Conservation (phyloP, 257 asterid genomes). For the Petunia secreta region DNA sequence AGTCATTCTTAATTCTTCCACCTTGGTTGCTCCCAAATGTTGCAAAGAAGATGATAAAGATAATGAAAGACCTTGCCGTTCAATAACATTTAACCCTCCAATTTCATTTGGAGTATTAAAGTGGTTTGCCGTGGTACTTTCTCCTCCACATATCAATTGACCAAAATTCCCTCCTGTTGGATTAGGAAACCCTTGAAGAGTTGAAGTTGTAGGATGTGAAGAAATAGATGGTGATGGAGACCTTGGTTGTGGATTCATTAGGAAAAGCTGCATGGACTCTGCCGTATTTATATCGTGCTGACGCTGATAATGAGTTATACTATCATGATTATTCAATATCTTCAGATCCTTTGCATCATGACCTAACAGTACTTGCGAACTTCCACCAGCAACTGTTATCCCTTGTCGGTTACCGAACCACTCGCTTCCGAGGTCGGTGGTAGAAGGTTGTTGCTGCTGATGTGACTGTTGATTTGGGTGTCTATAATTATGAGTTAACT, state of each 20-base stretch:
- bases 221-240: constrained; percentile 62
- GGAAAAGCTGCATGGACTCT: constrained; percentile 95
- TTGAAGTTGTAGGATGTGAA: constrained; percentile 47
- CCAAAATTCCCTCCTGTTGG: constrained; percentile 43
- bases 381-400: constrained; percentile 37
- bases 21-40: constrained; percentile 70
- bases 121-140: constrained; percentile 7
- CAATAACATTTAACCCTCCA: constrained; percentile 44
- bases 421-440: constrained; percentile 37
- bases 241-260: constrained; percentile 67
- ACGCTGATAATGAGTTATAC: background rate
- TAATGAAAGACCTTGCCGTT: constrained; percentile 82
- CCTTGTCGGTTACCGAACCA: constrained; percentile 65
- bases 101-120: constrained; percentile 53
- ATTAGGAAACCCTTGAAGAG: constrained; percentile 49
- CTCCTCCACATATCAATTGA: constrained; percentile 59
- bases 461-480: constrained; percentile 3
- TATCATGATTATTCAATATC: background rate
- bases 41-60: constrained; percentile 78
- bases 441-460: constrained; percentile 20
- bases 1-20: constrained; percentile 65
- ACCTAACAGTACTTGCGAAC: constrained; percentile 36
- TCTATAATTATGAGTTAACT: constrained; percentile 57
- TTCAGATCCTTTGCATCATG: constrained; percentile 30
- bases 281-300: constrained; percentile 48